phyloP scores from a whole-genome alignment of 2,329 filamentous ascomycete species.

The Cladosporium velox region DNA sequence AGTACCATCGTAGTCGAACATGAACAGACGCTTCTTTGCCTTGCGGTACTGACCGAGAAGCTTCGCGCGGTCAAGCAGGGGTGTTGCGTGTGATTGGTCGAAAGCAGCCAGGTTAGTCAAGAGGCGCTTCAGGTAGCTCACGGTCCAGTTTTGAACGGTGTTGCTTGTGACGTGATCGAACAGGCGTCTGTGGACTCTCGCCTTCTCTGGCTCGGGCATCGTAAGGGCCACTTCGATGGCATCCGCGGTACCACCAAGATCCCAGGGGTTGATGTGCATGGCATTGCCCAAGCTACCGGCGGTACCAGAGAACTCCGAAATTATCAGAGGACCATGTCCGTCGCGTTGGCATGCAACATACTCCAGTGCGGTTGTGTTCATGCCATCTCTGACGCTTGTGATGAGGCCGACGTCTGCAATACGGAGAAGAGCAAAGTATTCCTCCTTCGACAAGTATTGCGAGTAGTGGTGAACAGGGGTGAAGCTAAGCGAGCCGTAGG shows the following conservation, averaged over 20 bases:
- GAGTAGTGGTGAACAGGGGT: constrained; percentile 93
- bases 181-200: constrained; percentile 69
- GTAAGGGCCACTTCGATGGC: constrained; percentile 80
- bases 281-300: constrained; percentile 82
- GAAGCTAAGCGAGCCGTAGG: constrained; percentile 83
- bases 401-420: constrained; percentile 90
- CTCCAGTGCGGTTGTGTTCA: constrained; percentile 96
- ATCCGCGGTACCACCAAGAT: constrained; percentile 78
- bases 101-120: constrained; percentile 78
- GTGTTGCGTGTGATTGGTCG: constrained; percentile 74
- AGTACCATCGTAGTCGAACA: constrained; percentile 99
- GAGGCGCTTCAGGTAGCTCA: constrained; percentile 74
- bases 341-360: constrained; percentile 92
- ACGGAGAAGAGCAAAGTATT: constrained; percentile 92
- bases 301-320: constrained; percentile 95
- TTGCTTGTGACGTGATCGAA: constrained; percentile 83
- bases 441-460: constrained; percentile 83
- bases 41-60: constrained; percentile 73
- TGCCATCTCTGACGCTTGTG: constrained; percentile 92
- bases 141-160: constrained; percentile 84
- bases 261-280: constrained; percentile 97
- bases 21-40: constrained; percentile 80
- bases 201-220: constrained; percentile 68
- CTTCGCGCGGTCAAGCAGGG: constrained; percentile 73
- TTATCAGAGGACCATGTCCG: constrained; percentile 80